Conservation (phyloP, 257 asterid species). For the Gynochthodes officinalis region DNA sequence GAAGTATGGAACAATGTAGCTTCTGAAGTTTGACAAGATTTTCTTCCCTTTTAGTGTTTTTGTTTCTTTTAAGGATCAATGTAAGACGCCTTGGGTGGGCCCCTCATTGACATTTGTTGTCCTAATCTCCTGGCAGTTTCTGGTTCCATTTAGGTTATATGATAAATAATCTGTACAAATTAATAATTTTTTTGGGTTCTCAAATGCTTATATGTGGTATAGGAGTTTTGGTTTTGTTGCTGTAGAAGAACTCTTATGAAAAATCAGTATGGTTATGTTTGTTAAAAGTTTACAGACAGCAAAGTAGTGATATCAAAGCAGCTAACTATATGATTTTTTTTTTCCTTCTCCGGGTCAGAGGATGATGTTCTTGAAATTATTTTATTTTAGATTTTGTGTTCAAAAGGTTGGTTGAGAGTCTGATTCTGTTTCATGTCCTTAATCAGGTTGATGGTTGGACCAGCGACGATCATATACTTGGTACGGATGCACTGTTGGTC, state of each 20-base stretch:
- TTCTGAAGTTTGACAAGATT: neutral
- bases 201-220: neutral
- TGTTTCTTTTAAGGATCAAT: neutral
- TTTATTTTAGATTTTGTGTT: neutral
- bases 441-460: slow-evolving; percentile 11
- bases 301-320: neutral
- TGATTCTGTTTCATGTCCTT: slow-evolving; percentile 7
- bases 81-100: neutral
- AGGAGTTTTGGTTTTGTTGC: neutral
- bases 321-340: neutral
- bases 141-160: neutral
- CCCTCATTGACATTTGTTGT: neutral
- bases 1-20: neutral
- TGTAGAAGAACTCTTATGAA: neutral
- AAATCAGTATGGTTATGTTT: neutral
- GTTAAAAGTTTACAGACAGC: neutral
- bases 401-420: neutral
- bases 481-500: neutral
- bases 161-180: neutral
- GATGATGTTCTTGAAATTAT: neutral
- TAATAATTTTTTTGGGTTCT: neutral
- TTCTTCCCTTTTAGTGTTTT: neutral
- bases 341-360: no score
- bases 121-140: neutral
- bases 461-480: slow-evolving; percentile 5